Percentiles rank a stretch among this genome's conserved stretches.
Conservation (phyloP, 2,329 filamentous ascomycete species). For the Cytospora piceae region DNA sequence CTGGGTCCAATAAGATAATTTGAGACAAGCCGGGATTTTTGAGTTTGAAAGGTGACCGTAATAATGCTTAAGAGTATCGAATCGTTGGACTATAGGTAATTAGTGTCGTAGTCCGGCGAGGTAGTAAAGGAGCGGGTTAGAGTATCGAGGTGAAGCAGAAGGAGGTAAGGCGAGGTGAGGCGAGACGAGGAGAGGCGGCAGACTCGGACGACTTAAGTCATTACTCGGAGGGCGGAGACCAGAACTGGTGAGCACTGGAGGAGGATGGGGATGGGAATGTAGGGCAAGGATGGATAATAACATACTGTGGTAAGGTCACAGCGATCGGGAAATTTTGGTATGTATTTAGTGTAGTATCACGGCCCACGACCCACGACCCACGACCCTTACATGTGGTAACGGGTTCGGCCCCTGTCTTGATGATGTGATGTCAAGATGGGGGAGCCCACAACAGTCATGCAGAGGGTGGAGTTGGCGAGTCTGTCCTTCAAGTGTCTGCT, state of each 20-base stretch:
- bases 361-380: not conserved
- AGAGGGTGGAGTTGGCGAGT: not conserved
- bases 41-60: not conserved
- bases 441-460: slow-evolving; percentile 2
- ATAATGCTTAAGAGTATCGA: not conserved
- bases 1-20: not conserved
- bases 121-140: not conserved
- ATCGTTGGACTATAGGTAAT: slow-evolving; percentile 4
- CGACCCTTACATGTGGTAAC: slow-evolving; percentile 3
- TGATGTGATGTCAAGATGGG: slow-evolving; percentile 4
- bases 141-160: slow-evolving; percentile 20
- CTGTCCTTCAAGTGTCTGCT: not conserved
- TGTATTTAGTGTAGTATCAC: not conserved
- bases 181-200: slow-evolving; percentile 18
- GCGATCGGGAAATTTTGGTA: slow-evolving; percentile 3
- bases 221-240: slow-evolving; percentile 18
- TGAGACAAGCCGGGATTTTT: not conserved
- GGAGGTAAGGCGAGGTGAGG: slow-evolving; percentile 18
- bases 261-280: slow-evolving; percentile 9
- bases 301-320: slow-evolving; percentile 10
- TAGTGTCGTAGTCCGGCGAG: slow-evolving; percentile 7
- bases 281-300: slow-evolving; percentile 20
- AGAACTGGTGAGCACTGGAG: slow-evolving; percentile 19
- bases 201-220: slow-evolving; percentile 24
- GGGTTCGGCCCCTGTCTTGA: not conserved